A percentile compares a stretch with the other conserved stretches of the same genome.
Conservation (phyloP, 495 filamentous ascomycete species). For the Trichoderma asperelloides region DNA sequence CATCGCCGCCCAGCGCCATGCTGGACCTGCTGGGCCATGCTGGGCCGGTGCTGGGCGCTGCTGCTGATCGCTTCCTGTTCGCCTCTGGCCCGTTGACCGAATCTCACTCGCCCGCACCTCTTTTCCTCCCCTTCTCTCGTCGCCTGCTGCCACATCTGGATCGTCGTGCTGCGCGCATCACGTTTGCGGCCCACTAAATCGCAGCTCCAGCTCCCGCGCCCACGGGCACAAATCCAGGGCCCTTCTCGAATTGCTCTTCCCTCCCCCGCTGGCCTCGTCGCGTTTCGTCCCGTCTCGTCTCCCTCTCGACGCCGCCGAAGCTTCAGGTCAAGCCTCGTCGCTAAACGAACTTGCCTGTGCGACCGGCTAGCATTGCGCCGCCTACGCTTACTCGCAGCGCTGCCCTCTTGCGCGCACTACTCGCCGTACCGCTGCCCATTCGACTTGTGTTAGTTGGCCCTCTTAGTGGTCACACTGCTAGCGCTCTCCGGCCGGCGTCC, state of each 20-base stretch:
- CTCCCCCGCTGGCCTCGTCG: background rate
- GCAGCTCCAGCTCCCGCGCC: background rate
- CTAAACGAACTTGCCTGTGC: background rate
- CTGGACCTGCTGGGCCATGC: background rate
- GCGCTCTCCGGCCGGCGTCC: constrained; percentile 7
- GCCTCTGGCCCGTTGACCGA: constrained; percentile 2
- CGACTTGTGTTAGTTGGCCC: background rate
- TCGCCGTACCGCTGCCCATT: background rate
- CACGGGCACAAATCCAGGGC: background rate
- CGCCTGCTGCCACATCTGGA: background rate
- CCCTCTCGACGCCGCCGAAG: no score
- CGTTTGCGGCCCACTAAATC: constrained; percentile 1
- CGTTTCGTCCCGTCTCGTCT: background rate
- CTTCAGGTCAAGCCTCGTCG: background rate
- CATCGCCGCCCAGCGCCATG: background rate
- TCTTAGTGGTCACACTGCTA: constrained; percentile 3
- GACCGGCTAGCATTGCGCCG: background rate
- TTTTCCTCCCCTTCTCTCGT: background rate
- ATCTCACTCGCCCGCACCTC: background rate
- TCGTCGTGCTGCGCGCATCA: background rate
- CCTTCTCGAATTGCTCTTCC: background rate
- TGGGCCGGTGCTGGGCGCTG: background rate
- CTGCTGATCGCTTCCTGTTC: constrained; percentile 6
- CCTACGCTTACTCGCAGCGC: background rate
- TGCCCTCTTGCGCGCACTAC: background rate